Evolutionary conservation across 176 grass and related monocot species (phyloP).

Genomic region (Eragrostis curvula): DNA sequence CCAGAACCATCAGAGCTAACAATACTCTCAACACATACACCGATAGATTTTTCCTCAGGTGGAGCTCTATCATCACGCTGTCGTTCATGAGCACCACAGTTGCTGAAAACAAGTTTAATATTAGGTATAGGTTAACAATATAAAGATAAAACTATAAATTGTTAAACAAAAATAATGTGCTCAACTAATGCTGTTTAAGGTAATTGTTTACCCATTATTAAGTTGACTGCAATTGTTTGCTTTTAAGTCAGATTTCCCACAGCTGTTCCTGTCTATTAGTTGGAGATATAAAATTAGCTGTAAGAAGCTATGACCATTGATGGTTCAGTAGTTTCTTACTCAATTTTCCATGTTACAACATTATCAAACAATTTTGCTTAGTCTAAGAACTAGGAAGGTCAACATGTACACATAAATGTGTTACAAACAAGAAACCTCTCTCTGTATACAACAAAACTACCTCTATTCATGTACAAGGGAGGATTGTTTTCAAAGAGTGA

Average conservation of each 20-base stretch:
- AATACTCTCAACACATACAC: constrained; percentile 31
- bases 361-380: constrained; percentile 10
- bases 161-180: not conserved
- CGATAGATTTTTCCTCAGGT: constrained; percentile 40
- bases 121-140: constrained; percentile 22
- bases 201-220: constrained; percentile 48
- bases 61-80: constrained; percentile 22
- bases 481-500: not conserved
- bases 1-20: constrained; percentile 41
- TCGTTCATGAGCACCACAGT: constrained; percentile 37
- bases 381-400: constrained; percentile 2
- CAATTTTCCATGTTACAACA: not conserved
- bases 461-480: not conserved
- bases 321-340: constrained; percentile 2
- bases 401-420: constrained; percentile 10
- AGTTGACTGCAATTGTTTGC: constrained; percentile 38
- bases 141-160: constrained; percentile 16
- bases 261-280: constrained; percentile 45
- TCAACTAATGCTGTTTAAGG: constrained; percentile 9
- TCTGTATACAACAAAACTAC: not conserved
- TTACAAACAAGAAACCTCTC: not conserved
- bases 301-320: not conserved
- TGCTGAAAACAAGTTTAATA: constrained; percentile 32
- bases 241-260: constrained; percentile 12
- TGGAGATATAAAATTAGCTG: constrained; percentile 27